Percentiles rank a stretch among this genome's conserved stretches.
Evolutionary conservation across 805 yeast species (phyloP).

Genomic region (Cyberlindnera sargentensis): DNA sequence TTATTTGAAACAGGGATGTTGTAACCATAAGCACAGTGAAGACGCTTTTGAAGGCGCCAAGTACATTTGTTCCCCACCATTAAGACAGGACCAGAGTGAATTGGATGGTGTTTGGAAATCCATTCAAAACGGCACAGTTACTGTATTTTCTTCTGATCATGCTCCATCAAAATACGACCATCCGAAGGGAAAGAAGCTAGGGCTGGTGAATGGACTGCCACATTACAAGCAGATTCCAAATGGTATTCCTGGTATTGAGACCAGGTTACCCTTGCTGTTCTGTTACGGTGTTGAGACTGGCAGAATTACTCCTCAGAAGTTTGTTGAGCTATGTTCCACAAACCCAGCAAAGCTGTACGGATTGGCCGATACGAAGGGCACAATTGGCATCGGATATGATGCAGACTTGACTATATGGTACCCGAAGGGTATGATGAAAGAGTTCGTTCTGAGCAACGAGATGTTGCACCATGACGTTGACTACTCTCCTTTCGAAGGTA

Average conservation of each 20-base stretch:
- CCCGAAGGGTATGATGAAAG: constrained; percentile 27
- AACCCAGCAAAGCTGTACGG: constrained; percentile 44
- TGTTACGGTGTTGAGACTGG: constrained; percentile 38
- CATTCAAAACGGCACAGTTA: constrained; percentile 40
- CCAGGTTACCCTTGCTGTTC: constrained; percentile 37
- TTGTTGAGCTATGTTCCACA: constrained; percentile 38
- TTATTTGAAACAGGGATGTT: constrained; percentile 23
- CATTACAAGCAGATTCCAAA: constrained; percentile 39
- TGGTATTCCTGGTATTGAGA: constrained; percentile 44
- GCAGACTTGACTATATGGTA: constrained; percentile 46
- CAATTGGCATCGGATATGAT: constrained; percentile 38
- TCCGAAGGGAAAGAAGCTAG: constrained; percentile 36
- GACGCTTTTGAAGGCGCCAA: constrained; percentile 42
- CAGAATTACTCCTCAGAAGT: constrained; percentile 32
- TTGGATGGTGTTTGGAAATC: constrained; percentile 39
- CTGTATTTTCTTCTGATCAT: constrained; percentile 40
- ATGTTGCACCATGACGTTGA: constrained; percentile 33
- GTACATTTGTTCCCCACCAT: constrained; percentile 44
- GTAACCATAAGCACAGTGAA: constrained; percentile 19
- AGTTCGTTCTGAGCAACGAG: constrained; percentile 23
- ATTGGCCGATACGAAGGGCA: constrained; percentile 33
- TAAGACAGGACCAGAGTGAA: constrained; percentile 33
- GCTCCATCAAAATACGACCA: constrained; percentile 38
- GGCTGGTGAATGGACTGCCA: constrained; percentile 32
- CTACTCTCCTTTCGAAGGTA: constrained; percentile 34